These are phyloP conservation scores for Vigna mungo DNA, from an alignment of 306 rosid genomes.

Conservation along the genomic window DNA sequence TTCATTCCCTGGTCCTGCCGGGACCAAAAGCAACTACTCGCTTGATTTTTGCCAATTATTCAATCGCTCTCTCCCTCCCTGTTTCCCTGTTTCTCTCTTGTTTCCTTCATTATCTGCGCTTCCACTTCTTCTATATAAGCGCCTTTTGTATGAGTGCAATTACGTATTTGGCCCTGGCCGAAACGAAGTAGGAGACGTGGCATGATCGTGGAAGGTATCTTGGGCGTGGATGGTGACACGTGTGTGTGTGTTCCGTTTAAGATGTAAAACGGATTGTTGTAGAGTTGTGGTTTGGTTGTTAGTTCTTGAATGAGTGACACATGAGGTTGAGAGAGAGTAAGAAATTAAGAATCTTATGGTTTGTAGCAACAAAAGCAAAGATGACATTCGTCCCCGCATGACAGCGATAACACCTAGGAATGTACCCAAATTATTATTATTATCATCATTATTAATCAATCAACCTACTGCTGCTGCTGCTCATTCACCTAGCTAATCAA, in stretches of 20 bases:
- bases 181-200: not conserved
- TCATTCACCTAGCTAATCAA: not conserved
- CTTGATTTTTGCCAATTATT: not conserved
- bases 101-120: not conserved
- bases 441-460: not conserved
- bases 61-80: not conserved
- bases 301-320: not conserved
- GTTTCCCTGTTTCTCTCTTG: too few relatives aligned
- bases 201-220: not conserved
- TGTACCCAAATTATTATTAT: not conserved
- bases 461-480: not conserved
- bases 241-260: not conserved
- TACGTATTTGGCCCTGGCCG: not conserved
- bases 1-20: conserved; percentile 62
- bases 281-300: not conserved
- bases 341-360: not conserved
- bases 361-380: not conserved
- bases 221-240: not conserved
- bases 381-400: conserved; percentile 15
- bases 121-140: not conserved
- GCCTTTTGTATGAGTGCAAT: too few relatives aligned
- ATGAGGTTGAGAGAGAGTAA: not conserved
- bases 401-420: not conserved
- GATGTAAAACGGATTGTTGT: not conserved
- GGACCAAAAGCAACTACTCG: not conserved